phyloP scores from a whole-genome alignment of 495 filamentous ascomycete species.

The Penicillium dipodomyicola region DNA sequence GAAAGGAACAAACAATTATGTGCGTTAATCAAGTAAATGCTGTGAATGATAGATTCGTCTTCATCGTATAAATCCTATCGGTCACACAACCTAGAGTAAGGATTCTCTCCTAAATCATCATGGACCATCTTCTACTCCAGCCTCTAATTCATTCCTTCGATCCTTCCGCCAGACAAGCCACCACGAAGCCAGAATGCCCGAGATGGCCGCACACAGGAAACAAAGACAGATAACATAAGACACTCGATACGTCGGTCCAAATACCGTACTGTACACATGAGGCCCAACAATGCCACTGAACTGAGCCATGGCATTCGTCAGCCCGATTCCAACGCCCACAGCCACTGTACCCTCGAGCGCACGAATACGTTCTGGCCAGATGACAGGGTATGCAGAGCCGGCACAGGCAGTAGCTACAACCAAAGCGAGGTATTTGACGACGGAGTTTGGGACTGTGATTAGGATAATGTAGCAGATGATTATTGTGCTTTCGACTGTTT shows the following conservation, averaged over 20 bases:
- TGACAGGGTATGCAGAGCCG: conserved; percentile 42
- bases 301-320: conserved; percentile 47
- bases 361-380: conserved; percentile 48
- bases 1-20: not conserved
- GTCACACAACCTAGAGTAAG: not conserved
- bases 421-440: conserved; percentile 41
- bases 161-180: conserved; percentile 33
- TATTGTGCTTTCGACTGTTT: conserved; percentile 37
- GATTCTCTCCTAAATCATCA: not conserved
- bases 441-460: conserved; percentile 36
- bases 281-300: conserved; percentile 46
- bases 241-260: conserved; percentile 40
- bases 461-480: conserved; percentile 48
- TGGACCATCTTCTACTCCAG: not conserved
- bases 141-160: conserved; percentile 7
- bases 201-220: conserved; percentile 37
- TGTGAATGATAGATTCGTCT: not conserved
- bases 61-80: not conserved
- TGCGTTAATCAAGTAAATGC: not conserved
- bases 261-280: conserved; percentile 40
- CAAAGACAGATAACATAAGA: conserved; percentile 40
- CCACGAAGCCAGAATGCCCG: conserved; percentile 37
- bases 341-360: conserved; percentile 40
- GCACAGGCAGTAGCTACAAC: conserved; percentile 41
- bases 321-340: conserved; percentile 41